Evolutionary conservation across 768 basidiomycete species (phyloP).

Genomic region (Royoungia palumana): DNA sequence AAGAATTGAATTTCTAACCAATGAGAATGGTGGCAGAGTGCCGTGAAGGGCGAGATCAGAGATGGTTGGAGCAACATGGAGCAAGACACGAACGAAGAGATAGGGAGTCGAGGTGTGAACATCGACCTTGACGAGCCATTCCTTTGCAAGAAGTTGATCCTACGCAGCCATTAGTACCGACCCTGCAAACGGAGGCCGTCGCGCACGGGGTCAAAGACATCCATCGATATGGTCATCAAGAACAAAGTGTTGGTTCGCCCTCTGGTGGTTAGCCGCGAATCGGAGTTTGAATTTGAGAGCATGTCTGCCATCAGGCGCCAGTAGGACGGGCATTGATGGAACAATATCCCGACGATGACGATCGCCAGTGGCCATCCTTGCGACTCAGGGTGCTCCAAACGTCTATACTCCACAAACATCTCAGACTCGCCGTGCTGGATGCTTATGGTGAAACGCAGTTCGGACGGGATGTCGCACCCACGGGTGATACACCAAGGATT

Average conservation of each 20-base stretch:
- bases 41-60: constrained; percentile 5
- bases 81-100: constrained; percentile 55
- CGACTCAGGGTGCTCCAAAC: constrained; percentile 39
- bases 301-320: neutral
- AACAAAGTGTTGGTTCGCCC: no score
- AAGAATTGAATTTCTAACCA: constrained; percentile 61
- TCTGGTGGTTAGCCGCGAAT: neutral
- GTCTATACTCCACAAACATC: constrained; percentile 47
- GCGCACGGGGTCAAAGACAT: constrained; percentile 45
- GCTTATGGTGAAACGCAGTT: constrained; percentile 65
- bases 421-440: constrained; percentile 60
- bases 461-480: constrained; percentile 61
- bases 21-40: constrained; percentile 6
- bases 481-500: constrained; percentile 56
- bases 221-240: constrained; percentile 36
- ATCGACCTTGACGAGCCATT: constrained; percentile 74
- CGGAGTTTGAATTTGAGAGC: constrained; percentile 22
- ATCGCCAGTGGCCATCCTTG: constrained; percentile 48
- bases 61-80: constrained; percentile 4
- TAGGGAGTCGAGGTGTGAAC: constrained; percentile 59
- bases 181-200: neutral
- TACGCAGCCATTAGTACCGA: constrained; percentile 22
- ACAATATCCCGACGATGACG: constrained; percentile 38
- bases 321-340: neutral
- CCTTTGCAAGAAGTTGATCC: constrained; percentile 60